Evolutionary conservation across 768 basidiomycete genomes (phyloP).

Genomic region (Phylloporus arenicola): DNA sequence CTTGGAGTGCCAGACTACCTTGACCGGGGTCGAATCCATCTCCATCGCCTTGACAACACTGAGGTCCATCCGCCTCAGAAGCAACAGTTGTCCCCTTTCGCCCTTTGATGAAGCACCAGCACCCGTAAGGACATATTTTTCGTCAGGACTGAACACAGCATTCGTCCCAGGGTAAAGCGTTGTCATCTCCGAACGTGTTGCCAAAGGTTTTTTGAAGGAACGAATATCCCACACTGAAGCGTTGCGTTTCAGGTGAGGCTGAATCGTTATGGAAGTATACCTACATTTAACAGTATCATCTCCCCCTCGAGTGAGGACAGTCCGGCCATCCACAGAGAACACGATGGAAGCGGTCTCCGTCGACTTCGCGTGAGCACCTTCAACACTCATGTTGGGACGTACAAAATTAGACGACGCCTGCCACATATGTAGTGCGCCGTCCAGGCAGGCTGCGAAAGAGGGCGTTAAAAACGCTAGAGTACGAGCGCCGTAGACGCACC

Average conservation of each 20-base stretch:
- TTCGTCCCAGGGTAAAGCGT: conserved; percentile 92
- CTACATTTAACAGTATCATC: conserved; percentile 94
- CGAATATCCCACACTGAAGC: conserved; percentile 88
- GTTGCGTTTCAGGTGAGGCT: conserved; percentile 1
- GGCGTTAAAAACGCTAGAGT: neutral
- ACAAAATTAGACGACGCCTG: conserved; percentile 89
- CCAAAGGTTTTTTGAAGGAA: conserved; percentile 84
- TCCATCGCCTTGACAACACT: conserved; percentile 62
- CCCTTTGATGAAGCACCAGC: conserved; percentile 63
- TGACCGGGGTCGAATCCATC: conserved; percentile 78
- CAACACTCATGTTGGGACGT: conserved; percentile 78
- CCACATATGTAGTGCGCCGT: conserved; percentile 94
- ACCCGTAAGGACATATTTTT: conserved; percentile 84
- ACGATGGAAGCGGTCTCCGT: conserved; percentile 83
- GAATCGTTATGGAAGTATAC: conserved; percentile 30
- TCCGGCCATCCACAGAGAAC: conserved; percentile 85
- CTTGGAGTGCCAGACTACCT: conserved; percentile 90
- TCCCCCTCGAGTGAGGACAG: conserved; percentile 83
- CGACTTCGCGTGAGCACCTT: conserved; percentile 81
- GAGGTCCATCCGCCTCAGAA: conserved; percentile 66
- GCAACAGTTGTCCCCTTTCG: conserved; percentile 63
- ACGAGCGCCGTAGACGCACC: conserved; percentile 44
- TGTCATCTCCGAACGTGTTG: conserved; percentile 53
- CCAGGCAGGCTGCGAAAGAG: conserved; percentile 62
- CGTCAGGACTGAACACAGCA: conserved; percentile 92